These are phyloP conservation scores for Corymbia citriodora DNA, from an alignment of 441 rosid genomes.

Conservation along the genomic window DNA sequence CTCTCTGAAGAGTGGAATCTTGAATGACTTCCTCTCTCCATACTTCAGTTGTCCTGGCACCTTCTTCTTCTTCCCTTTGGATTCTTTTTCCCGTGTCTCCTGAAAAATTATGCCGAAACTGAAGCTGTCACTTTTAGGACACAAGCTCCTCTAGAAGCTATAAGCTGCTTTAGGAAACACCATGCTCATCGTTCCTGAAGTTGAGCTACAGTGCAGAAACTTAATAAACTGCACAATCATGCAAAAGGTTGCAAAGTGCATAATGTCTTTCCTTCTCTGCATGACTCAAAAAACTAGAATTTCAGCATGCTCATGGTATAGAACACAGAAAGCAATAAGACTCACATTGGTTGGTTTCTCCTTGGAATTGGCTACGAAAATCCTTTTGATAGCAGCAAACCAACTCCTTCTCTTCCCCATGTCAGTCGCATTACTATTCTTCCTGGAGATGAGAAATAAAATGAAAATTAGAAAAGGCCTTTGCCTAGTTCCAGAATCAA, in stretches of 20 bases:
- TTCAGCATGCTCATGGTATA: not conserved
- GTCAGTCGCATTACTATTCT: not conserved
- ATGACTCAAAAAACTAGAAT: not conserved
- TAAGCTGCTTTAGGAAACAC: not conserved
- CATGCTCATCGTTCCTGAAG: not conserved
- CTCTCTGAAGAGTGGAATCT: conserved; percentile 69
- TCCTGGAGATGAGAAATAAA: not conserved
- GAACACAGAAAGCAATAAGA: not conserved
- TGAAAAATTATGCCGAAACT: conserved; percentile 18
- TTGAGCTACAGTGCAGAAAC: not conserved
- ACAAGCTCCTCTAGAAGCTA: not conserved
- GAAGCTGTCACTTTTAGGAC: not conserved
- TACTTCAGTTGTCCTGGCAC: conserved; percentile 49
- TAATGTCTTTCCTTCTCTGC: not conserved
- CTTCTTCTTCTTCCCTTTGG: conserved; percentile 50
- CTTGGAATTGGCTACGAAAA: not conserved
- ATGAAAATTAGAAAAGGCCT: not conserved
- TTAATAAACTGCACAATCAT: not conserved
- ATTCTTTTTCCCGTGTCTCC: conserved; percentile 53
- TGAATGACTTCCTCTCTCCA: conserved; percentile 73
- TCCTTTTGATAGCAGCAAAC: conserved; percentile 6
- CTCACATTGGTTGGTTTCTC: not conserved
- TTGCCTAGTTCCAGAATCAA: not conserved
- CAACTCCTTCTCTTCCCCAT: conserved; percentile 6
- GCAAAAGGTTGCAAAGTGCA: not conserved